phyloP scores from a whole-genome alignment of 140 eudicot genomes.

The Bidens hawaiensis region DNA sequence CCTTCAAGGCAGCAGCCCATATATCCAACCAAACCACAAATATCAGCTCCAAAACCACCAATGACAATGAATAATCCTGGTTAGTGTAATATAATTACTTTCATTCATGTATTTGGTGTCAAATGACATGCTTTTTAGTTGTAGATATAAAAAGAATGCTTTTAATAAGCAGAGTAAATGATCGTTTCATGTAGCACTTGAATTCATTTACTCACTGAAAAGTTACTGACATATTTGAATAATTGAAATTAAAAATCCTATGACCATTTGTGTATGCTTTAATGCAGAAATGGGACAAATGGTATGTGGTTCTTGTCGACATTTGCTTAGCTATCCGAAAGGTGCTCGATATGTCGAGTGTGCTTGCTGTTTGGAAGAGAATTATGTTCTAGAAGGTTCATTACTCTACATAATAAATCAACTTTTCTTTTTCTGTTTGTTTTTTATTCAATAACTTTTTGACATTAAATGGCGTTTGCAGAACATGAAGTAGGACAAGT shows the following conservation, averaged over 20 bases:
- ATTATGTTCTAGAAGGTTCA: slow-evolving; percentile 82
- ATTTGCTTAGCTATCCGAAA: slow-evolving; percentile 65
- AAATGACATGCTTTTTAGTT: neutral
- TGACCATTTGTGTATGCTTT: no score
- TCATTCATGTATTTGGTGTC: neutral
- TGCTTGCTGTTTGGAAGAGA: slow-evolving; percentile 75
- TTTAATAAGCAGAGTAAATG: neutral
- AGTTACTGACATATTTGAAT: no score
- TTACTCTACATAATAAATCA: neutral
- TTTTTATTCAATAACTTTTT: no score
- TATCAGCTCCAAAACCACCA: slow-evolving; percentile 19
- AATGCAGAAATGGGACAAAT: slow-evolving; percentile 84
- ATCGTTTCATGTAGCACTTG: slow-evolving; percentile 1
- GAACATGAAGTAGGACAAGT: slow-evolving; percentile 92
- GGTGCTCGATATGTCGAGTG: slow-evolving; percentile 84
- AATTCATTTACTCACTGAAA: no score
- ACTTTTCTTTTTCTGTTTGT: neutral
- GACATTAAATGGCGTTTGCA: slow-evolving; percentile 26
- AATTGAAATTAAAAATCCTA: no score
- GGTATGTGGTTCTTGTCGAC: slow-evolving; percentile 94
- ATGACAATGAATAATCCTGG: slow-evolving; percentile 18
- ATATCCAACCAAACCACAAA: slow-evolving; percentile 28
- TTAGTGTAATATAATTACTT: slow-evolving; percentile 2
- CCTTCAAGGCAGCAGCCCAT: slow-evolving; percentile 31
- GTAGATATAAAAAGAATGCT: neutral